Evolutionary conservation across 1,139 yeast genomes (phyloP), one percentile per base, ranked within the genome.

Genomic region (Pichia sp.): DNA sequence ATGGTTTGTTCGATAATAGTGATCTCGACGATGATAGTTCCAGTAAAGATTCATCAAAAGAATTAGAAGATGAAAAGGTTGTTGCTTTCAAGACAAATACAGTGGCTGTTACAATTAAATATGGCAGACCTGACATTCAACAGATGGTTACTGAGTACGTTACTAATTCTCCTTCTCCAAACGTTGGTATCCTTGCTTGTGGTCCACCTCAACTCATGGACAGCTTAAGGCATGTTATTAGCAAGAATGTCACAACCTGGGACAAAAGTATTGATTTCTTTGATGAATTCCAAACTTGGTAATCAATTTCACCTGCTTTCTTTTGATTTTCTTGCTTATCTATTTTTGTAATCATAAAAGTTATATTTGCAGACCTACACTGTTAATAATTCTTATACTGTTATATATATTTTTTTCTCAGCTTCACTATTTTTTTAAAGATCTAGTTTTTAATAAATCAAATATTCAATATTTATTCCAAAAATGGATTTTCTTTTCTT

Each of bases 181-280:
- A 77, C 0, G 61, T 72, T 29, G 71, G 70, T 30, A 68, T 69
- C 50, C 61, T 69, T 7, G 60, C 74, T 0, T 74, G 78, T 60
- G 78, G 76, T 2, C 77, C 73, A 46, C 75, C 79, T 18, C 70
- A 71, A 3, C 61, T 63, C 29, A 68, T 72, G 73, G 75, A 72
- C 30, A 72, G 70, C 32, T n/a, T 57, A 7, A 56, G 57, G 40
- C 48, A 56, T 30, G 38, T 47, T 7, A 34, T 54, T 4, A 29
- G 58, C 4, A 27, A 37, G 6, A 42, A 49, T 8, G 48, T 53
- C 3, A 39, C 40, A 4, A 9, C 26, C 2, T 52, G 51, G 44
- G 49, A 53, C 7, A 51, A 53, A 7, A 49, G 57, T 41, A 34
- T 58, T 41, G 62, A 59, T 30, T 57, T 49, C 44, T 58, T 53